Percentiles rank a stretch among this genome's conserved stretches.
phyloP scores from a whole-genome alignment of 2,329 filamentous ascomycete species.

The Aspergillus sp. region DNA sequence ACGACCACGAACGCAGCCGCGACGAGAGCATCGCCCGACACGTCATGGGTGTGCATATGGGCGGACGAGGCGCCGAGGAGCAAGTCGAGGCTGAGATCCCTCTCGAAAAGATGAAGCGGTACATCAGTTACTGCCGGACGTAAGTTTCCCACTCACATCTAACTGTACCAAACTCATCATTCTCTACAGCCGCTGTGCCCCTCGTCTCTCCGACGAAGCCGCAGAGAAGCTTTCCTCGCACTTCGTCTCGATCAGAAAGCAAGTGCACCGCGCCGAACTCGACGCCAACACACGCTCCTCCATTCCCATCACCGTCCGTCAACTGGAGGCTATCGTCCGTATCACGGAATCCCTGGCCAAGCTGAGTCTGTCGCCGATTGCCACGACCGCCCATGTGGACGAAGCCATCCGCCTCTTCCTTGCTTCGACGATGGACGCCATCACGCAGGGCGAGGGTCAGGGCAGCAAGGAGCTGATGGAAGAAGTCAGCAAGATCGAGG shows the following conservation, averaged over 20 bases:
- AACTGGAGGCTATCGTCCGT: constrained; percentile 94
- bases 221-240: constrained; percentile 95
- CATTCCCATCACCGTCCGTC: constrained; percentile 95
- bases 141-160: constrained; percentile 48
- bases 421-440: constrained; percentile 95
- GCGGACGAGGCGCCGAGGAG: constrained; percentile 77
- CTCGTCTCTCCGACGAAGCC: constrained; percentile 83
- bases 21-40: constrained; percentile 94
- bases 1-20: constrained; percentile 84
- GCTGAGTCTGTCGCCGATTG: constrained; percentile 78
- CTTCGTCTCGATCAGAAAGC: constrained; percentile 92
- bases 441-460: constrained; percentile 81
- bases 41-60: constrained; percentile 97
- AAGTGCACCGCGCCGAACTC: constrained; percentile 87
- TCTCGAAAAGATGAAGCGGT: constrained; percentile 95
- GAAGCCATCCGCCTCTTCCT: constrained; percentile 97
- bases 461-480: constrained; percentile 88
- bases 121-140: constrained; percentile 96
- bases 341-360: constrained; percentile 97
- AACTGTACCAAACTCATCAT: constrained; percentile 15
- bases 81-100: constrained; percentile 82
- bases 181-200: constrained; percentile 73
- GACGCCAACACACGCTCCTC: constrained; percentile 87
- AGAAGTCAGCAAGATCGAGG: constrained; percentile 81
- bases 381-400: constrained; percentile 88